Percentiles rank a stretch among this genome's conserved stretches.
Evolutionary conservation across 768 basidiomycete genomes (phyloP).

Genomic region (Boletellus ananiceps): DNA sequence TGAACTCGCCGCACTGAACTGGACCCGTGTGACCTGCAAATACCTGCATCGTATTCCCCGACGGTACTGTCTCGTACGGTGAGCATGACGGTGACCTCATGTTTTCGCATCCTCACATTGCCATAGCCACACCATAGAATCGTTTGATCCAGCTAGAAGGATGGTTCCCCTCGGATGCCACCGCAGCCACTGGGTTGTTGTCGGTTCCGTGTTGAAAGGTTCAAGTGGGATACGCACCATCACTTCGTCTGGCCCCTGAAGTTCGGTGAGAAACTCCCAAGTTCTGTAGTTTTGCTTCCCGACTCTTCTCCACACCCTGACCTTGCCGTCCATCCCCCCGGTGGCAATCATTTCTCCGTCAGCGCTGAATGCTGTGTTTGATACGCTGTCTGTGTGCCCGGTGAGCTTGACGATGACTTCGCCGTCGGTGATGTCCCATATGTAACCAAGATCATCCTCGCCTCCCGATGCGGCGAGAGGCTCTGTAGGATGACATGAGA

Average conservation of each 20-base stretch:
- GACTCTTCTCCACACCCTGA: conserved; percentile 87
- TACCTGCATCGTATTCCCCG: conserved; percentile 93
- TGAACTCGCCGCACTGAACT: conserved; percentile 85
- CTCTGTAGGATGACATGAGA: conserved; percentile 77
- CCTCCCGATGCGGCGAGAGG: conserved; percentile 88
- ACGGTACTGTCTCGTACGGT: conserved; percentile 62
- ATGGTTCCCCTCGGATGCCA: conserved; percentile 96
- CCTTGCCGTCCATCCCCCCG: conserved; percentile 96
- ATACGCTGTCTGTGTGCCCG: conserved; percentile 92
- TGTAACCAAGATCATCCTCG: conserved; percentile 91
- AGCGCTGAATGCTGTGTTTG: conserved; percentile 67
- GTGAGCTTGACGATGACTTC: conserved; percentile 79
- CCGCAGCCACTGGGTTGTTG: conserved; percentile 64
- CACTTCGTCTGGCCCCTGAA: conserved; percentile 94
- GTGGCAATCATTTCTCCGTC: conserved; percentile 94
- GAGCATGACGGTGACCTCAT: neutral
- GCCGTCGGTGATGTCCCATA: conserved; percentile 86
- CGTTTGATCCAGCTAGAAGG: conserved; percentile 87
- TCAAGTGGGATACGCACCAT: conserved; percentile 55
- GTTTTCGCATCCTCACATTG: conserved; percentile 58
- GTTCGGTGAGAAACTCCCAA: conserved; percentile 94
- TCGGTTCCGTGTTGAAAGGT: neutral
- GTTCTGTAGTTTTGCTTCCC: conserved; percentile 65
- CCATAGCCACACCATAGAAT: conserved; percentile 95
- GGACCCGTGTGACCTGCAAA: conserved; percentile 86